Conservation (phyloP, 2,329 filamentous ascomycete species). For the Sporothrix pseudoabietina region DNA sequence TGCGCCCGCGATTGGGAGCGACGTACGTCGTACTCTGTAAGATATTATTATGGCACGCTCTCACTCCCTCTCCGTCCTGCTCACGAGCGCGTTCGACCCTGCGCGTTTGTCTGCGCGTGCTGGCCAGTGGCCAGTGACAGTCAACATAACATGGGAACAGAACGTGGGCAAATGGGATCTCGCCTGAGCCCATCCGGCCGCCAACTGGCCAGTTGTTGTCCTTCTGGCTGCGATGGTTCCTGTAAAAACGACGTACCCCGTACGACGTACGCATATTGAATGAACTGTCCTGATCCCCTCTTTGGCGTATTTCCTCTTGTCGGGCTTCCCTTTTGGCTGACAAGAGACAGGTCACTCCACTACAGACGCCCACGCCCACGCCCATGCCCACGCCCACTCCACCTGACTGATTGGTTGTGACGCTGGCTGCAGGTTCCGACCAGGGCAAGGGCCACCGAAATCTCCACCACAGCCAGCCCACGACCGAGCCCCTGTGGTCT, state of each 20-base stretch:
- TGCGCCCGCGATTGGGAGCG: not conserved
- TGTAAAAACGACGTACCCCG: not conserved
- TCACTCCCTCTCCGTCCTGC: not conserved
- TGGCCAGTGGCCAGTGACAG: not conserved
- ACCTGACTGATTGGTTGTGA: constrained; percentile 22
- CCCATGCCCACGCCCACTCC: not conserved
- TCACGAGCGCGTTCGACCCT: constrained; percentile 15
- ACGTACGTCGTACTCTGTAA: too few species aligned
- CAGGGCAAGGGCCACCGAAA: constrained; percentile 6
- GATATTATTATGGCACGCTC: not conserved
- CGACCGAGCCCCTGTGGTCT: constrained; percentile 11
- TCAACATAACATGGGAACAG: not conserved
- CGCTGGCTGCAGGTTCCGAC: constrained; percentile 12
- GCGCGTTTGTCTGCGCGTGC: constrained; percentile 6
- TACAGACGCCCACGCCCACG: not conserved
- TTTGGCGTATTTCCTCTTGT: not conserved
- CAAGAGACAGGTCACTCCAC: constrained; percentile 9
- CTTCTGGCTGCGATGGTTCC: constrained; percentile 4
- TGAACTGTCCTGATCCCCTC: not conserved
- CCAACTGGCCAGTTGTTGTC: constrained; percentile 6
- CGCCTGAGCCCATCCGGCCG: not conserved
- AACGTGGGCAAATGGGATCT: not conserved
- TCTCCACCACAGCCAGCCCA: not conserved
- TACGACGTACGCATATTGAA: not conserved
- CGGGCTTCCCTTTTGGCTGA: not conserved